Base-by-base conservation (phyloP, 2,329 filamentous ascomycete species). In the Nemania serpens region DNA sequence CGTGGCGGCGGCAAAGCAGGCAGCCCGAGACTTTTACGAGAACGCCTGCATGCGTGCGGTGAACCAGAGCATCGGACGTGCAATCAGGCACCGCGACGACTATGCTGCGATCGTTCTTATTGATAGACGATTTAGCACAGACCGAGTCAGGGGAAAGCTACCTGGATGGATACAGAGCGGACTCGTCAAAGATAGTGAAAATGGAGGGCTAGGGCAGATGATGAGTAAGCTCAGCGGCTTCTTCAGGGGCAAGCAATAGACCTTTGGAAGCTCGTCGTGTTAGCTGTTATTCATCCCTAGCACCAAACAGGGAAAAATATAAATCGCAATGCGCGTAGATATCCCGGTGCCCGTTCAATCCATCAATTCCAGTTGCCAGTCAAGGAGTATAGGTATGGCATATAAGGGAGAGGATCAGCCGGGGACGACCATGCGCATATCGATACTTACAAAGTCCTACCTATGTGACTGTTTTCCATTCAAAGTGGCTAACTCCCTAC, bases 41-140 rank as follows among this genome's bases (percentile, higher is more conserved):
- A 98, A 98, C 73, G 87, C 91, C 0, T 97, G 93, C 74, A 97
- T 99, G 93, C 84, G 95, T 41, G 92, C 93, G 4, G 95, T 99
- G 4, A 99, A 99, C 74, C 95, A 99, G 79, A 95, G 91, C 72
- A 93, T 99, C 68, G 95, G 95, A 0, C 82, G 95, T 60, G 95
- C 93, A 1, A 97, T 99, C 69, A 82, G 95, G 48, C 95, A 99
- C 73, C 84, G 84, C 57, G 86, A 85, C 22, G 95, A 99, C 76
- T 98, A 96, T 76, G 95, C 95, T 4, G 88, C 90, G 15, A 97
- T 99, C 65, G 77, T 97, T 58, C 83, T 99, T 72, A 79, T 95
- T 36, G 95, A 99, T 75, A 81, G 84, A 65, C 82, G 95, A 53
- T 99, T 95, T 75, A 84, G 82, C n/a, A 86, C 83, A 29, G 81